Evolutionary conservation across 345 rosid genomes (phyloP).

Genomic region (Eucalyptus decipiens): DNA sequence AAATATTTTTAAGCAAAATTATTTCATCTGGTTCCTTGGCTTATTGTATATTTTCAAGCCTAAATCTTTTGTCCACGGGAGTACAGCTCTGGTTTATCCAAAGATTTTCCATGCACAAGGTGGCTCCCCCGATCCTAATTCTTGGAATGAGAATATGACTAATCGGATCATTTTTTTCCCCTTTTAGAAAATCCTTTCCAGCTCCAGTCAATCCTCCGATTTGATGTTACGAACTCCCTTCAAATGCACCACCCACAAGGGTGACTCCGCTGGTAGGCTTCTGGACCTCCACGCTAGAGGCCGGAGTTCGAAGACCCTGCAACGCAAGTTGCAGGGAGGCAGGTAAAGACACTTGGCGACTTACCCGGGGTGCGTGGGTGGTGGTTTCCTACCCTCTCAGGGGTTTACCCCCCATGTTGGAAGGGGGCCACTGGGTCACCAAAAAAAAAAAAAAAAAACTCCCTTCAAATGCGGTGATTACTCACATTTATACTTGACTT

Average conservation of each 20-base stretch:
- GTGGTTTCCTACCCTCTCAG: too few species aligned
- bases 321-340: too few species aligned
- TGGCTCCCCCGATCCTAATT: not conserved
- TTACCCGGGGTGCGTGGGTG: too few species aligned
- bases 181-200: not conserved
- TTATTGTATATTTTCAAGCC: not conserved
- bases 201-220: not conserved
- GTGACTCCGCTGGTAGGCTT: too few species aligned
- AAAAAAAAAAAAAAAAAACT: too few species aligned
- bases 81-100: not conserved
- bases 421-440: too few species aligned
- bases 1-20: not conserved
- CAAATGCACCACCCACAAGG: too few species aligned
- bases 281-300: too few species aligned
- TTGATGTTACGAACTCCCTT: not conserved
- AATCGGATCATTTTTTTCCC: not conserved
- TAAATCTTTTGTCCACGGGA: not conserved
- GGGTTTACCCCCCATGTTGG: too few species aligned
- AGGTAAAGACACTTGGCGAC: too few species aligned
- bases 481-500: not conserved
- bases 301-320: too few species aligned
- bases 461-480: not conserved
- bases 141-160: not conserved
- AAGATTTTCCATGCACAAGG: not conserved
- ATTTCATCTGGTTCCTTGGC: not conserved